These are phyloP conservation scores for Plectranthus barbatus DNA, from an alignment of 257 asterid genomes.

Conservation along the genomic window DNA sequence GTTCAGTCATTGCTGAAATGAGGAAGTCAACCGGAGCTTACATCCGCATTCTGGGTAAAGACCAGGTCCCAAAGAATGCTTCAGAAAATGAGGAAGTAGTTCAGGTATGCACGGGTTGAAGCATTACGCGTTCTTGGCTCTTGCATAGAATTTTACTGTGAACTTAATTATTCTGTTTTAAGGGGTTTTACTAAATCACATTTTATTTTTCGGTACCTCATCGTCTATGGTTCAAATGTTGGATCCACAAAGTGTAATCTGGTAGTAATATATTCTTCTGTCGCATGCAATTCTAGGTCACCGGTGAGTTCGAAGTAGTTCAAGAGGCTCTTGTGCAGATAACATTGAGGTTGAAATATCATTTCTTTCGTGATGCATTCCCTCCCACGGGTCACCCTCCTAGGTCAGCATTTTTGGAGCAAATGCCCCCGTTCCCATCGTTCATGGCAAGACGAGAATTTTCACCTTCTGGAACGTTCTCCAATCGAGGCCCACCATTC, in stretches of 20 bases:
- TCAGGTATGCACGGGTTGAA: constrained; percentile 45
- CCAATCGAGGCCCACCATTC: constrained; percentile 55
- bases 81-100: constrained; percentile 87
- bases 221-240: neutral
- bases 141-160: neutral
- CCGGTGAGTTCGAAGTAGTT: constrained; percentile 61
- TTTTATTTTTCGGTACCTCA: neutral
- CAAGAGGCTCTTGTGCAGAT: constrained; percentile 89
- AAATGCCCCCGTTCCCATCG: constrained; percentile 59
- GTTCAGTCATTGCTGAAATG: constrained; percentile 91
- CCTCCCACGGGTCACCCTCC: constrained; percentile 48
- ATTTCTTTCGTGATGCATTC: constrained; percentile 65
- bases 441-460: constrained; percentile 63
- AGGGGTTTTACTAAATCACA: neutral
- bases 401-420: constrained; percentile 55
- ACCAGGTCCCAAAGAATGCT: constrained; percentile 73
- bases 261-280: constrained; percentile 14
- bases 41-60: constrained; percentile 85
- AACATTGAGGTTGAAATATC: constrained; percentile 67
- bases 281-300: constrained; percentile 40
- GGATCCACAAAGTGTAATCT: neutral
- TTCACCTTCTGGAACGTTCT: constrained; percentile 67
- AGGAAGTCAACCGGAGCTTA: constrained; percentile 90
- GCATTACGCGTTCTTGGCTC: neutral
- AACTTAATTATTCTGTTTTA: neutral